Evolutionary conservation across 805 yeast genomes (phyloP).

Genomic region (Ogataea methylovora): DNA sequence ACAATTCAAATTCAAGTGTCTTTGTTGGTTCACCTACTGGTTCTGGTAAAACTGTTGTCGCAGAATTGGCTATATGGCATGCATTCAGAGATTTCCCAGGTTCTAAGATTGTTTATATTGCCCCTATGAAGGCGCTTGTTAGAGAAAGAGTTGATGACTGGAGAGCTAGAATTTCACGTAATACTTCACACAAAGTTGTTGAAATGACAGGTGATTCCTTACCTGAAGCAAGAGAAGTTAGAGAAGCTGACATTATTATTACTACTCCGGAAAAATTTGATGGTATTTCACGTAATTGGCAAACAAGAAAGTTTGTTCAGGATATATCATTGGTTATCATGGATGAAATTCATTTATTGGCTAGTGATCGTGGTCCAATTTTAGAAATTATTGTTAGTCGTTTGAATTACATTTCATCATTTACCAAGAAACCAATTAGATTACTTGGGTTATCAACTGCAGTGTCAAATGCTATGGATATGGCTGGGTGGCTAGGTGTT

Average conservation of each 20-base stretch:
- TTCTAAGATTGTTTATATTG: slow-evolving; percentile 76
- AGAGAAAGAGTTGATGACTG: slow-evolving; percentile 81
- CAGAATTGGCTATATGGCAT: slow-evolving; percentile 96
- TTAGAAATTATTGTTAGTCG: slow-evolving; percentile 86
- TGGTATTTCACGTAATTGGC: slow-evolving; percentile 85
- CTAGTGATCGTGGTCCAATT: slow-evolving; percentile 83
- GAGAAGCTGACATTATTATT: slow-evolving; percentile 65
- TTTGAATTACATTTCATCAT: slow-evolving; percentile 63
- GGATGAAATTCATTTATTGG: slow-evolving; percentile 82
- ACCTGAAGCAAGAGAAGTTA: slow-evolving; percentile 61
- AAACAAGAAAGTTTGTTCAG: slow-evolving; percentile 67
- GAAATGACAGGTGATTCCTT: slow-evolving; percentile 80
- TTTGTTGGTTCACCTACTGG: slow-evolving; percentile 98
- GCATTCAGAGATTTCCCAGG: slow-evolving; percentile 80
- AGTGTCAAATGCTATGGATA: slow-evolving; percentile 76
- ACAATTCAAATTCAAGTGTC: slow-evolving; percentile 69
- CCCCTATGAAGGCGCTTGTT: slow-evolving; percentile 85
- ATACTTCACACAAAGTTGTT: slow-evolving; percentile 47
- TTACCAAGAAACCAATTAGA: slow-evolving; percentile 53
- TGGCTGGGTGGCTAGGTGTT: slow-evolving; percentile 81
- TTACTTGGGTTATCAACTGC: slow-evolving; percentile 79
- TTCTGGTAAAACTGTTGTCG: slow-evolving; percentile 95
- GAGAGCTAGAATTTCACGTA: slow-evolving; percentile 43
- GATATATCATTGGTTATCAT: slow-evolving; percentile 68
- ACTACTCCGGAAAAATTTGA: slow-evolving; percentile 86